phyloP scores from a whole-genome alignment of 768 basidiomycete genomes.

The Stropharia rugosoannulata region DNA sequence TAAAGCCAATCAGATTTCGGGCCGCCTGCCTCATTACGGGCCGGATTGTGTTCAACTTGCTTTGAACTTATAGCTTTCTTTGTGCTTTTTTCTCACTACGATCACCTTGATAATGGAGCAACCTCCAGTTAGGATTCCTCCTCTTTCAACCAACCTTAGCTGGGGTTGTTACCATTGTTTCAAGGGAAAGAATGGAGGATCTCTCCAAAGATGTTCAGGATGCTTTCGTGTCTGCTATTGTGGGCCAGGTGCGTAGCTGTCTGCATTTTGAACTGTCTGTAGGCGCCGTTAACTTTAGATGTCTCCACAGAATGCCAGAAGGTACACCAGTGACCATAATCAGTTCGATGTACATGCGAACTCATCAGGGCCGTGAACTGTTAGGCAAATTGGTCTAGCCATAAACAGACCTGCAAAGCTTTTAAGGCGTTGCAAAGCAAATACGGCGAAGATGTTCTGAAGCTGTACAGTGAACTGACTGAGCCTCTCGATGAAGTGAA shows the following conservation, averaged over 20 bases:
- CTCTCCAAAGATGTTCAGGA: constrained; percentile 27
- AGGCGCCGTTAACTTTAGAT: neutral
- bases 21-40: too few species aligned
- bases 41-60: too few species aligned
- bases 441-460: constrained; percentile 2
- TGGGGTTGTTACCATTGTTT: constrained; percentile 33
- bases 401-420: constrained; percentile 33
- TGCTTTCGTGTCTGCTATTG: constrained; percentile 33
- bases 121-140: constrained; percentile 11
- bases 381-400: constrained; percentile 28
- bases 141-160: constrained; percentile 22
- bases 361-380: neutral
- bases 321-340: constrained; percentile 9
- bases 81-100: too few species aligned
- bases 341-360: neutral
- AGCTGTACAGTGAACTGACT: constrained; percentile 10
- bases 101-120: too few species aligned
- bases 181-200: constrained; percentile 15
- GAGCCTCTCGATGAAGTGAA: constrained; percentile 12
- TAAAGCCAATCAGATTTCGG: too few species aligned
- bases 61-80: too few species aligned
- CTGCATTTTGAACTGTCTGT: neutral
- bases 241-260: constrained; percentile 22
- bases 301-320: constrained; percentile 28
- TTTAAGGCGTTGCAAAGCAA: constrained; percentile 23